phyloP scores from a whole-genome alignment of 441 rosid genomes.

The Biscutella laevigata region DNA sequence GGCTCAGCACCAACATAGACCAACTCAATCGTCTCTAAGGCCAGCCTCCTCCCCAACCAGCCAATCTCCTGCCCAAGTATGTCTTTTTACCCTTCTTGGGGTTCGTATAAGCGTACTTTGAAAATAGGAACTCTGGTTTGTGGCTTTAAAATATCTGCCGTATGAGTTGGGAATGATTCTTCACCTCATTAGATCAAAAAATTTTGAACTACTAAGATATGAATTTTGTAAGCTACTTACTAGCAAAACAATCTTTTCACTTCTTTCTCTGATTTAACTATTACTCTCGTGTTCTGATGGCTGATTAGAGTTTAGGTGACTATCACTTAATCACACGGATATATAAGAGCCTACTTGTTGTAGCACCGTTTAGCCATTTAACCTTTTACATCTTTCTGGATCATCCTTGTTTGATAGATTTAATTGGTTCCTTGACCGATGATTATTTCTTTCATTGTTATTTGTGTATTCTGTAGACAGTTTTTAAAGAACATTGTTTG shows the following conservation, averaged over 20 bases:
- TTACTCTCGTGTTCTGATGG: background rate
- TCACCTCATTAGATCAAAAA: background rate
- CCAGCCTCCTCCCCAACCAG: conserved; percentile 48
- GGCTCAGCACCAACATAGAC: conserved; percentile 67
- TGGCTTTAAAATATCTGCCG: no score
- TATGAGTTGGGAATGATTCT: background rate
- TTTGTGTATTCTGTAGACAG: no score
- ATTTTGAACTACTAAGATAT: background rate
- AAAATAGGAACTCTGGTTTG: background rate
- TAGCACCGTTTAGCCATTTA: background rate
- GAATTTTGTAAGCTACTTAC: background rate
- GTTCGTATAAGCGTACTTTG: background rate
- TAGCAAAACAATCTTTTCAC: background rate
- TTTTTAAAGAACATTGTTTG: background rate
- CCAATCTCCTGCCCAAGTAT: conserved; percentile 58
- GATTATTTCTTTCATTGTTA: background rate
- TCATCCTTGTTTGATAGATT: background rate
- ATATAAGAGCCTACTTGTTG: background rate
- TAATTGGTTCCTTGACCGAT: background rate
- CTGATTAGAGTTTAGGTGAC: background rate
- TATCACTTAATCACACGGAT: background rate
- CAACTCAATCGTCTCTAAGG: conserved; percentile 51
- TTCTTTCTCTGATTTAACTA: background rate
- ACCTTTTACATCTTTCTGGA: background rate
- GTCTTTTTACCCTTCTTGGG: conserved; percentile 19